Evolutionary conservation across 176 grass and related monocot species (phyloP).

Genomic region (Lolium multiflorum): DNA sequence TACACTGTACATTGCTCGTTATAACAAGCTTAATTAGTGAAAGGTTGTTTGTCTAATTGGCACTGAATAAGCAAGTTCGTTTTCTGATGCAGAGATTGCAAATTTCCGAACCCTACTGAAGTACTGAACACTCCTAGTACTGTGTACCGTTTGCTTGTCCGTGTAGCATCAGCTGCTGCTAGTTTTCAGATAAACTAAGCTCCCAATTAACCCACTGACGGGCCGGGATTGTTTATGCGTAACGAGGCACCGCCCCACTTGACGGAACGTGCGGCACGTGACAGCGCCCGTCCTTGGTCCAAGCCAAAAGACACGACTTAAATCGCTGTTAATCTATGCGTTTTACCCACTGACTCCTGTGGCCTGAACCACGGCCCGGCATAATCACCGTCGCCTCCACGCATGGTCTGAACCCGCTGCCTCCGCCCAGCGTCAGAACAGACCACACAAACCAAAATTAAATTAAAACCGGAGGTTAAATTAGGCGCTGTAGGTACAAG

Average conservation of each 20-base stretch:
- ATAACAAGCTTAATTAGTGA: neutral
- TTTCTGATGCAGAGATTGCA: too few species aligned
- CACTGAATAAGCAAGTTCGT: neutral
- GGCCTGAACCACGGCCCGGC: neutral
- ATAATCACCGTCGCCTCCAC: slow-evolving; percentile 42
- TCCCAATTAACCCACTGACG: slow-evolving; percentile 51
- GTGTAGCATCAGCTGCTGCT: slow-evolving; percentile 37
- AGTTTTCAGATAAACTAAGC: slow-evolving; percentile 24
- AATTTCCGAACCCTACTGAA: too few species aligned
- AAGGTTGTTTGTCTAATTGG: neutral
- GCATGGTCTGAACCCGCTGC: neutral
- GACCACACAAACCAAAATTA: neutral
- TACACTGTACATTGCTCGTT: neutral
- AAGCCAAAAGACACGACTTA: slow-evolving; percentile 36
- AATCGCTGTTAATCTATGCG: slow-evolving; percentile 15
- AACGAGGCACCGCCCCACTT: slow-evolving; percentile 69
- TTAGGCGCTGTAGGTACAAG: neutral
- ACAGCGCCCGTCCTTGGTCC: slow-evolving; percentile 38
- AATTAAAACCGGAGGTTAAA: neutral
- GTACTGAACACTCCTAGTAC: neutral
- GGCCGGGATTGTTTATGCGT: slow-evolving; percentile 52
- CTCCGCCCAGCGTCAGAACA: neutral
- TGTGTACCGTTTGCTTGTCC: slow-evolving; percentile 24
- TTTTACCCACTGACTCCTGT: neutral
- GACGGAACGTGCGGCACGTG: slow-evolving; percentile 59